A percentile compares a stretch with the other conserved stretches of the same genome.
Evolutionary conservation across 768 basidiomycete genomes (phyloP).

Genomic region (Terana coerulea): DNA sequence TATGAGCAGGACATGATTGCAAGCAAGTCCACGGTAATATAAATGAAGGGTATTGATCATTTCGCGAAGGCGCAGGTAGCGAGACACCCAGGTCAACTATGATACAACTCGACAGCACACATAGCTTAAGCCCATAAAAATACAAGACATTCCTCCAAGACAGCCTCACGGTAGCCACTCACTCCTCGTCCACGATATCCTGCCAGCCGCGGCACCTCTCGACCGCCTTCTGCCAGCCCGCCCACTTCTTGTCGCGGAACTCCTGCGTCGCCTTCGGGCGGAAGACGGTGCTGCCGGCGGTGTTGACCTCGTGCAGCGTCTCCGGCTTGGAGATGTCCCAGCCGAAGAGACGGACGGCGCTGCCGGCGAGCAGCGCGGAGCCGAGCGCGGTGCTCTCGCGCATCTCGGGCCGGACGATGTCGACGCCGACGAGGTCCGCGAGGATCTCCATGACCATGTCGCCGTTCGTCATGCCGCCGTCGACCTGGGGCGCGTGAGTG

Average conservation of each 20-base stretch:
- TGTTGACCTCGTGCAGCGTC: constrained; percentile 84
- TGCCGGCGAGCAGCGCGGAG: constrained; percentile 89
- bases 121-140: no score
- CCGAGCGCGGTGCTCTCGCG: constrained; percentile 97
- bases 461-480: constrained; percentile 98
- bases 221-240: constrained; percentile 86
- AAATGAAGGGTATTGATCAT: no score
- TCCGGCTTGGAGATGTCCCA: constrained; percentile 88
- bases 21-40: no score
- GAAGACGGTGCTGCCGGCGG: constrained; percentile 74
- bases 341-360: constrained; percentile 82
- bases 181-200: constrained; percentile 4
- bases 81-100: no score
- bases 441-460: constrained; percentile 84
- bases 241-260: constrained; percentile 63
- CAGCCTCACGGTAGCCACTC: no score
- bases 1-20: no score
- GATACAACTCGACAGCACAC: no score
- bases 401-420: constrained; percentile 92
- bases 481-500: constrained; percentile 50
- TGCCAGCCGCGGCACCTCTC: constrained; percentile 80
- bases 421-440: constrained; percentile 89
- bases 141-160: no score
- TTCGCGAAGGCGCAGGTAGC: no score
- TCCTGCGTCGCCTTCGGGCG: constrained; percentile 47